Conservation (phyloP, 208 protist species). For the Acanthamoeba lenticulata region DNA sequence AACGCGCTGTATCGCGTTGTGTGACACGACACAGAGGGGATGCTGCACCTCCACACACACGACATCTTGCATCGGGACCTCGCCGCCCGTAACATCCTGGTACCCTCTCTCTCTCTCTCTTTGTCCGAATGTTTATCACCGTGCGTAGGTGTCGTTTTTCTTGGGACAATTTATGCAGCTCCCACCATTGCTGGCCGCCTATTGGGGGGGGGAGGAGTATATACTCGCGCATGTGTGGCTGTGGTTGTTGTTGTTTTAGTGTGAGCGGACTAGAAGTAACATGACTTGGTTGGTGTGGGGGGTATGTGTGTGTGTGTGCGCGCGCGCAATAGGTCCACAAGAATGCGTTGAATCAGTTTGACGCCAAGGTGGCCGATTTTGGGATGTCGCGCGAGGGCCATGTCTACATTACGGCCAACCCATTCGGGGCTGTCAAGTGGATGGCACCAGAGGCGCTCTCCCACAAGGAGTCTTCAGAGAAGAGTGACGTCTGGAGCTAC, state of each 20-base stretch:
- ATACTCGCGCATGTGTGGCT: no score
- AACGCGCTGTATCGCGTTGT: background rate
- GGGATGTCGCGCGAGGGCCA: constrained; percentile 1
- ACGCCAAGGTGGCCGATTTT: constrained; percentile 13
- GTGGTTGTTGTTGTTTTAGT: no score
- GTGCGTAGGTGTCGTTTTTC: background rate
- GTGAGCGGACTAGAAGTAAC: no score
- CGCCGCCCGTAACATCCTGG: background rate
- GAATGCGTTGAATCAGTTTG: background rate
- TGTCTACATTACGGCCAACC: background rate
- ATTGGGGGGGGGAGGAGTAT: no score
- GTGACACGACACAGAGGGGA: background rate
- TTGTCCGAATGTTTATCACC: no score
- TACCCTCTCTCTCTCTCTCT: background rate
- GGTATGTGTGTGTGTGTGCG: no score
- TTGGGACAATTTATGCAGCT: no score
- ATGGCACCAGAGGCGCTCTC: constrained; percentile 25
- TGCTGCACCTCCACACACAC: background rate
- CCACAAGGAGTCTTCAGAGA: background rate
- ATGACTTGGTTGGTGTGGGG: background rate
- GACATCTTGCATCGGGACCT: background rate
- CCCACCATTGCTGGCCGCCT: no score
- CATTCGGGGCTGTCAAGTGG: constrained; percentile 56
- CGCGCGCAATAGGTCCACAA: background rate
- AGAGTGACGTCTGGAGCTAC: constrained; percentile 12